phyloP scores from a whole-genome alignment of 2,329 filamentous ascomycete species.

The Cladophialophora yegresii region DNA sequence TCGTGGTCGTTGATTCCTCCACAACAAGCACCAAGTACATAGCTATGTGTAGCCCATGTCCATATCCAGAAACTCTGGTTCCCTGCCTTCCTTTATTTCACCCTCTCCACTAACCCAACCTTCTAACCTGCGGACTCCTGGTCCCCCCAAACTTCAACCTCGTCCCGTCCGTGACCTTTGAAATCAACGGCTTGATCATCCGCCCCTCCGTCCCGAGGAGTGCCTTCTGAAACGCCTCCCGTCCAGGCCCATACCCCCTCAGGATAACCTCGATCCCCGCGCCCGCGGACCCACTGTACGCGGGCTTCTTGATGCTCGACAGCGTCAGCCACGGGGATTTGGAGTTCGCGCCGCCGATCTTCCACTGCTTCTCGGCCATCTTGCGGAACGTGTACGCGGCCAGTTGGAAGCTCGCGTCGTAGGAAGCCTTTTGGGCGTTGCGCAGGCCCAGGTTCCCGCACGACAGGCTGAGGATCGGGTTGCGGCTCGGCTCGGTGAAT shows the following conservation, averaged over 20 bases:
- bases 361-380: slow-evolving; percentile 78
- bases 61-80: background rate
- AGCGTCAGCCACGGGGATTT: slow-evolving; percentile 68
- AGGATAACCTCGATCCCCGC: slow-evolving; percentile 75
- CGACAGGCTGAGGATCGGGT: slow-evolving; percentile 76
- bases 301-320: slow-evolving; percentile 77
- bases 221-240: slow-evolving; percentile 88
- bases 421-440: slow-evolving; percentile 76
- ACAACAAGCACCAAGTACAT: no score
- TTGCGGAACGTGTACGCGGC: slow-evolving; percentile 78
- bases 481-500: slow-evolving; percentile 76
- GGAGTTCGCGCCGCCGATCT: slow-evolving; percentile 64
- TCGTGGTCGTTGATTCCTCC: background rate
- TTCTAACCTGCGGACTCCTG: slow-evolving; percentile 78
- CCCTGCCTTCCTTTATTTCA: background rate
- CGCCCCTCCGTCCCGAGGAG: slow-evolving; percentile 83
- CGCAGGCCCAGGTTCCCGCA: slow-evolving; percentile 89
- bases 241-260: slow-evolving; percentile 80
- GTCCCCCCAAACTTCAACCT: slow-evolving; percentile 95
- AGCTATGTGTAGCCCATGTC: no score
- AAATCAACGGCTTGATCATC: slow-evolving; percentile 71
- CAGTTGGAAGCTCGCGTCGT: slow-evolving; percentile 91
- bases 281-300: slow-evolving; percentile 63
- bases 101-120: slow-evolving; percentile 61
- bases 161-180: slow-evolving; percentile 79